Conservation (phyloP, 345 rosid genomes). For the Litchi chinensis region DNA sequence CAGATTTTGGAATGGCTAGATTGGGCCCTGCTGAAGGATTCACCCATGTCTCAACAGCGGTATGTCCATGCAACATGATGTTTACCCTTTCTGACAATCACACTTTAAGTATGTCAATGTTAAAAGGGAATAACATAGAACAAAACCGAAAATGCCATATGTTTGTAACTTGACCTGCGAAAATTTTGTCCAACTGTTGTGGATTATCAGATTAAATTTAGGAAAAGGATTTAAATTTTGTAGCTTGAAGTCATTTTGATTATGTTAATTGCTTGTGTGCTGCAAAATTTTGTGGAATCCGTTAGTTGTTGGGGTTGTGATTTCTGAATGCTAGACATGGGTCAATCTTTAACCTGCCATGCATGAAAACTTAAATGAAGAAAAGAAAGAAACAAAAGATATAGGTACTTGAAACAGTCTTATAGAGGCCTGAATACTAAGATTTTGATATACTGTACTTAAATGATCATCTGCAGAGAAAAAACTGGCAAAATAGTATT, state of each 20-base stretch:
- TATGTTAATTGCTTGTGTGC: background rate
- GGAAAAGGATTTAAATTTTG: background rate
- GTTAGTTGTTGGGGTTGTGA: background rate
- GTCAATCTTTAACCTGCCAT: background rate
- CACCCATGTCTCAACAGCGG: constrained; percentile 93
- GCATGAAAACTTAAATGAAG: background rate
- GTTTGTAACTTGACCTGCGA: background rate
- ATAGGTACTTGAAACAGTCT: background rate
- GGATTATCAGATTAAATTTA: background rate
- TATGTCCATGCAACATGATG: constrained; percentile 32
- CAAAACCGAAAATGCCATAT: background rate
- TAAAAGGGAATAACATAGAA: constrained; percentile 1
- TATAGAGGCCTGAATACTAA: background rate
- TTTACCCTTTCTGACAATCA: background rate
- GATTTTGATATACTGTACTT: background rate
- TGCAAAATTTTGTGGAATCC: background rate
- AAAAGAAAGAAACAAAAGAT: background rate
- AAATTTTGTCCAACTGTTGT: background rate
- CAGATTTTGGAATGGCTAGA: constrained; percentile 95
- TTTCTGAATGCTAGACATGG: constrained; percentile 1
- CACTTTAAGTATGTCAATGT: background rate
- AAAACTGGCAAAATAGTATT: background rate
- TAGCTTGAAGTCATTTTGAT: background rate
- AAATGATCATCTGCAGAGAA: background rate
- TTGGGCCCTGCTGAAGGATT: constrained; percentile 88